Conservation (phyloP, 352 stramenopile genomes). For the Phytophthora colocasiae region DNA sequence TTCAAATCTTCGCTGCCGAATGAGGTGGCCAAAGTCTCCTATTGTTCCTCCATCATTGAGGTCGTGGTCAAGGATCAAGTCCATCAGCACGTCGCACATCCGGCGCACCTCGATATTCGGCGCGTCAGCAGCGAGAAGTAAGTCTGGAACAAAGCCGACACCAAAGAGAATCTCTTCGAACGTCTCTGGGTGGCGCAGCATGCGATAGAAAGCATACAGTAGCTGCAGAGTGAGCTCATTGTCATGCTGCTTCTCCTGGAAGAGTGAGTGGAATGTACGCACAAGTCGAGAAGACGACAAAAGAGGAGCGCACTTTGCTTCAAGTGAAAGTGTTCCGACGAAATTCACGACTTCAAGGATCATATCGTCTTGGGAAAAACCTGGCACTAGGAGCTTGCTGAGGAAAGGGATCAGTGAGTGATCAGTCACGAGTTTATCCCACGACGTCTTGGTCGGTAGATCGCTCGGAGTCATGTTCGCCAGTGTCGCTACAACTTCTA, state of each 20-base stretch:
- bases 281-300: conserved; percentile 77
- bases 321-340: conserved; percentile 76
- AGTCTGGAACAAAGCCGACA: conserved; percentile 75
- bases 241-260: conserved; percentile 90
- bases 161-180: conserved; percentile 85
- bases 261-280: conserved; percentile 79
- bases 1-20: conserved; percentile 84
- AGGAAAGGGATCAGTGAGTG: conserved; percentile 89
- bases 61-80: conserved; percentile 85
- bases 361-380: conserved; percentile 94
- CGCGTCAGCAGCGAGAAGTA: conserved; percentile 79
- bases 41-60: conserved; percentile 61
- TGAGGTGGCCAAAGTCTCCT: conserved; percentile 79
- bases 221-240: conserved; percentile 87
- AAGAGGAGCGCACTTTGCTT: conserved; percentile 85
- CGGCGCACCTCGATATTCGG: conserved; percentile 84
- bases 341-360: conserved; percentile 92
- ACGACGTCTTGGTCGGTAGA: conserved; percentile 88
- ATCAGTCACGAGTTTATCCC: conserved; percentile 90
- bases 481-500: conserved; percentile 94
- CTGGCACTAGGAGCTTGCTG: conserved; percentile 92
- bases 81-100: conserved; percentile 90
- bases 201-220: conserved; percentile 81
- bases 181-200: conserved; percentile 76
- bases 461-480: conserved; percentile 94